These are phyloP conservation scores for Gloeopeniophorella convolvens DNA, from an alignment of 768 basidiomycete species.

Conservation along the genomic window DNA sequence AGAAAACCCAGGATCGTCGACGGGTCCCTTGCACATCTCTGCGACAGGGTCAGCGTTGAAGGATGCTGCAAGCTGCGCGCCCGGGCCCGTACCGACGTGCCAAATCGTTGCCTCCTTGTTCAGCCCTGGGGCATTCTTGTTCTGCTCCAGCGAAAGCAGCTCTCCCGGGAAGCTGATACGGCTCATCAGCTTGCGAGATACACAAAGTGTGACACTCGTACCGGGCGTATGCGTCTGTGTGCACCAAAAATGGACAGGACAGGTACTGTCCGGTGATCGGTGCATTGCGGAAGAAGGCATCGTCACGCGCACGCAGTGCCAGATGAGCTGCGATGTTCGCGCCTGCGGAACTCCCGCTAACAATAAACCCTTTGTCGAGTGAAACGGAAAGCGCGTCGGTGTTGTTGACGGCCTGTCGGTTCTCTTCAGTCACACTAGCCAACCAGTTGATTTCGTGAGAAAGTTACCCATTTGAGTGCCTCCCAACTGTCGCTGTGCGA, in stretches of 20 bases:
- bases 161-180: background rate
- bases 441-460: background rate
- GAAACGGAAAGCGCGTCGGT: background rate
- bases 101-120: background rate
- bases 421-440: too few relatives aligned
- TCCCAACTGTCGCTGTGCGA: background rate
- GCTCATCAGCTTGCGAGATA: background rate
- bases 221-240: constrained; percentile 21
- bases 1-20: background rate
- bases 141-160: background rate
- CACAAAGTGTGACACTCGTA: background rate
- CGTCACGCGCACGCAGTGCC: background rate
- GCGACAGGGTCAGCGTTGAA: background rate
- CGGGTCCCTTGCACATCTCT: background rate
- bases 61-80: background rate
- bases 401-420: background rate
- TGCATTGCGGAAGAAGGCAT: background rate
- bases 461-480: constrained; percentile 4
- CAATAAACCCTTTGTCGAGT: background rate
- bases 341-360: background rate
- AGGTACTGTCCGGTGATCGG: background rate
- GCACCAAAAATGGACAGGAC: constrained; percentile 21
- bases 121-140: background rate
- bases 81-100: background rate
- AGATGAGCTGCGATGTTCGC: background rate